Conservation (phyloP, 257 asterid species). For the Solanum virginianum region DNA sequence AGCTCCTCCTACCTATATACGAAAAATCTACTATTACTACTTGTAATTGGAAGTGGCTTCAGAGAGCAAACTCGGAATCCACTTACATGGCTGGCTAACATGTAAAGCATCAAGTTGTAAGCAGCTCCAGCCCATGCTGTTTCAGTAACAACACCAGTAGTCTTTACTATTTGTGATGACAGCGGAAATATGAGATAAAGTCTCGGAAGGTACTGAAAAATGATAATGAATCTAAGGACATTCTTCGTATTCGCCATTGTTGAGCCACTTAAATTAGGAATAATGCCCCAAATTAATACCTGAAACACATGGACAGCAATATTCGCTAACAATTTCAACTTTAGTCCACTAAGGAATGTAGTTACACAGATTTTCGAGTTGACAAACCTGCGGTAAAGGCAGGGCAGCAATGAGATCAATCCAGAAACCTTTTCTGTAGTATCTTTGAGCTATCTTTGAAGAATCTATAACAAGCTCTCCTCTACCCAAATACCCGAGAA, state of each 20-base stretch:
- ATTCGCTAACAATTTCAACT: not conserved
- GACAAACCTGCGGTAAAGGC: conserved; percentile 94
- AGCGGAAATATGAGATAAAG: conserved; percentile 75
- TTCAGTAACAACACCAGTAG: conserved; percentile 92
- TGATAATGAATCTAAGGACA: conserved; percentile 71
- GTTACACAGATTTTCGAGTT: not conserved
- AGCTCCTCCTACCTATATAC: conserved; percentile 69
- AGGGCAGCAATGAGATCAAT: conserved; percentile 64
- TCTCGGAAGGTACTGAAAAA: conserved; percentile 79
- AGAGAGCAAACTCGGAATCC: not conserved
- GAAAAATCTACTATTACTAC: not conserved
- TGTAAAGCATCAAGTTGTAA: conserved; percentile 87
- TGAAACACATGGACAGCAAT: conserved; percentile 1
- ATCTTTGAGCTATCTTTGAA: conserved; percentile 51
- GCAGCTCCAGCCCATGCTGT: conserved; percentile 99
- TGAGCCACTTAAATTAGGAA: conserved; percentile 64
- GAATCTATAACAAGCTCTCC: conserved; percentile 92
- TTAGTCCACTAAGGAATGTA: not conserved
- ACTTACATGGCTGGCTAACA: conserved; percentile 98
- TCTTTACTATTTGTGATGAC: conserved; percentile 75
- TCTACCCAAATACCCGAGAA: conserved; percentile 94
- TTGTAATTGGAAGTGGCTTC: not conserved
- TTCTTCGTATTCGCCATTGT: conserved; percentile 77
- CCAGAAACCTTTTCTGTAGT: conserved; percentile 51
- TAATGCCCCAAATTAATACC: conserved; percentile 66